A percentile compares a stretch with the other conserved stretches of the same genome.
Conservation (phyloP, 176 grass and related monocot genomes). For the Themeda triandra region DNA sequence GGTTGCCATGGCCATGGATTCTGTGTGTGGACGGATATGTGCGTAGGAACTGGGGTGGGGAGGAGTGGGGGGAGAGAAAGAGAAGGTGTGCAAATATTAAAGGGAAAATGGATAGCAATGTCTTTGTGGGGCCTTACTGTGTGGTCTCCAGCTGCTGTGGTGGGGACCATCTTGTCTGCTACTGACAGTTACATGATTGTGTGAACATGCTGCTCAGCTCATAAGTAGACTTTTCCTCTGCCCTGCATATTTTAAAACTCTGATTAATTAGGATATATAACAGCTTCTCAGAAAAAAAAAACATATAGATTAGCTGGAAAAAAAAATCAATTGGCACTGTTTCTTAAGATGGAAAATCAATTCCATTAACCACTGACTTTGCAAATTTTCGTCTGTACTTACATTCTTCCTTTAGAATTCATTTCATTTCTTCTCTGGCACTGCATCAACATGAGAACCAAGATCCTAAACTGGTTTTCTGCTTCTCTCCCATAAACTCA, state of each 20-base stretch:
- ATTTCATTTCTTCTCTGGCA: not conserved
- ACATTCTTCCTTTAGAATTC: not conserved
- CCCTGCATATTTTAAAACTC: not conserved
- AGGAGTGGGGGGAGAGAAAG: not conserved
- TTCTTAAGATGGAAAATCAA: not conserved
- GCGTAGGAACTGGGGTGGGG: not conserved
- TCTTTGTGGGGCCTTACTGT: constrained; percentile 36
- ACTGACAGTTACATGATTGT: constrained; percentile 16
- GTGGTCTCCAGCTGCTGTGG: constrained; percentile 41
- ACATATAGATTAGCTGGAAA: not conserved
- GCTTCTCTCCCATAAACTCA: not conserved
- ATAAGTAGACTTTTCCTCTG: constrained; percentile 8
- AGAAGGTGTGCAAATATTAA: not conserved
- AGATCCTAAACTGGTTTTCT: not conserved
- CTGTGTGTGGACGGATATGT: not conserved
- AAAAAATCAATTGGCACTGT: not conserved
- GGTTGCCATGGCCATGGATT: constrained; percentile 39
- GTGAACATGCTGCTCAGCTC: constrained; percentile 31
- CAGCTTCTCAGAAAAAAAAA: not conserved
- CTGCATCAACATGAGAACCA: not conserved
- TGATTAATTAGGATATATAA: not conserved
- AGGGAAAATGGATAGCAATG: not conserved
- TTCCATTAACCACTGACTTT: not conserved
- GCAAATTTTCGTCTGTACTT: not conserved
- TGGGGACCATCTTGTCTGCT: constrained; percentile 32